Conservation (phyloP, 768 basidiomycete genomes). For the Hericium rajendrae region DNA sequence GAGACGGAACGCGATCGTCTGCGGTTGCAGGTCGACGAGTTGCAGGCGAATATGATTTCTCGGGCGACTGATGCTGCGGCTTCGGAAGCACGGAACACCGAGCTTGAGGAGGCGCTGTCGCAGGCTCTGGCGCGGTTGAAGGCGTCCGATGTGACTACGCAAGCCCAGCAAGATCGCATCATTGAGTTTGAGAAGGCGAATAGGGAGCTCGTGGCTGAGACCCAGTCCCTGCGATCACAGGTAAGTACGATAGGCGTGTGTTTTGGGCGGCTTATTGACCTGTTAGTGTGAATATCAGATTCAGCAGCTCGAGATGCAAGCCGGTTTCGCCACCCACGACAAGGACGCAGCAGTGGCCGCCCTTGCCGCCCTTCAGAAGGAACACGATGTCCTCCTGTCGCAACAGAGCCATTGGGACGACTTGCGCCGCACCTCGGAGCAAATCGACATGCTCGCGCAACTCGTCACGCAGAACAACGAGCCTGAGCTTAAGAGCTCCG, state of each 20-base stretch:
- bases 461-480: conserved; percentile 47
- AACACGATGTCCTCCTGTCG: conserved; percentile 45
- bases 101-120: conserved; percentile 66
- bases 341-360: conserved; percentile 47
- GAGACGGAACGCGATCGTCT: conserved; percentile 63
- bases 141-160: conserved; percentile 57
- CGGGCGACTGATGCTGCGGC: conserved; percentile 38
- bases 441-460: conserved; percentile 54
- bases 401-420: conserved; percentile 79
- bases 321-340: conserved; percentile 48
- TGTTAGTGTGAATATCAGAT: conserved; percentile 30
- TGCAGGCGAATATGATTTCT: conserved; percentile 33
- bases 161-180: conserved; percentile 52
- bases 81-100: conserved; percentile 41
- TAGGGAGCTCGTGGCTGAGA: conserved; percentile 45
- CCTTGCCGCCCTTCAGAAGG: conserved; percentile 43
- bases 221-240: conserved; percentile 47
- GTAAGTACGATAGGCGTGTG: conserved; percentile 28
- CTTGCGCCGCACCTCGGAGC: conserved; percentile 57
- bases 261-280: conserved; percentile 8
- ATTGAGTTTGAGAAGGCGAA: conserved; percentile 52
- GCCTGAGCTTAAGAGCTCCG: conserved; percentile 68
- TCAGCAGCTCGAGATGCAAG: conserved; percentile 50
- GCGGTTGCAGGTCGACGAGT: conserved; percentile 43
- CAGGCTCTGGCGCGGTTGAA: conserved; percentile 65